phyloP scores from a whole-genome alignment of 2,329 filamentous ascomycete genomes.

The Trichoderma atrobrunneum region DNA sequence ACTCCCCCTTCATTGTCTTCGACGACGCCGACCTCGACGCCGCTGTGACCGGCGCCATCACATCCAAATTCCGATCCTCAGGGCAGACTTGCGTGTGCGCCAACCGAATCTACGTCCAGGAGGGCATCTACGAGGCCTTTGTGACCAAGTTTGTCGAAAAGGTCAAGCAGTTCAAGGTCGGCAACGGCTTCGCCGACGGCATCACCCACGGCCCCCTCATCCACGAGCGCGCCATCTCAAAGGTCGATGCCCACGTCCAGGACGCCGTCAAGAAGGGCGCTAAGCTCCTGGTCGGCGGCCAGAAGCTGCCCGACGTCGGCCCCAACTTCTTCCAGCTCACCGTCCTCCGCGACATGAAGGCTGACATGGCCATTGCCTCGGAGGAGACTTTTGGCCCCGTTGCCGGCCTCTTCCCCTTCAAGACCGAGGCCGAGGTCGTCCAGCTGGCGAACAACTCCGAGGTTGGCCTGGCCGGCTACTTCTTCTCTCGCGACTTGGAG shows the following conservation, averaged over 20 bases:
- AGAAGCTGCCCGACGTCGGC: conserved; percentile 70
- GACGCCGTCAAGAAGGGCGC: conserved; percentile 78
- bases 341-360: conserved; percentile 80
- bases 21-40: conserved; percentile 87
- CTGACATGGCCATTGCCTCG: conserved; percentile 75
- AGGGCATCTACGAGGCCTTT: conserved; percentile 74
- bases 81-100: conserved; percentile 95
- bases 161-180: conserved; percentile 72
- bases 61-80: conserved; percentile 88
- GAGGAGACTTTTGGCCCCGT: conserved; percentile 98
- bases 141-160: conserved; percentile 65
- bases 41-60: conserved; percentile 78
- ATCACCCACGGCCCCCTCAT: conserved; percentile 81
- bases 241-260: conserved; percentile 75
- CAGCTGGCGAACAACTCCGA: conserved; percentile 75
- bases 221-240: conserved; percentile 75
- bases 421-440: conserved; percentile 85
- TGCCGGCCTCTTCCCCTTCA: conserved; percentile 83
- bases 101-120: conserved; percentile 79
- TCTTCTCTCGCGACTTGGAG: conserved; percentile 69
- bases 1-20: conserved; percentile 95
- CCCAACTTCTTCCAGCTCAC: conserved; percentile 88
- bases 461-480: conserved; percentile 91
- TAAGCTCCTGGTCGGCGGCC: conserved; percentile 71
- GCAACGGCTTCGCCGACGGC: conserved; percentile 66